Percentiles rank a stretch among this genome's conserved stretches.
phyloP scores from a whole-genome alignment of 108 stramenopile species.

The Aurantiochytrium sp. region DNA sequence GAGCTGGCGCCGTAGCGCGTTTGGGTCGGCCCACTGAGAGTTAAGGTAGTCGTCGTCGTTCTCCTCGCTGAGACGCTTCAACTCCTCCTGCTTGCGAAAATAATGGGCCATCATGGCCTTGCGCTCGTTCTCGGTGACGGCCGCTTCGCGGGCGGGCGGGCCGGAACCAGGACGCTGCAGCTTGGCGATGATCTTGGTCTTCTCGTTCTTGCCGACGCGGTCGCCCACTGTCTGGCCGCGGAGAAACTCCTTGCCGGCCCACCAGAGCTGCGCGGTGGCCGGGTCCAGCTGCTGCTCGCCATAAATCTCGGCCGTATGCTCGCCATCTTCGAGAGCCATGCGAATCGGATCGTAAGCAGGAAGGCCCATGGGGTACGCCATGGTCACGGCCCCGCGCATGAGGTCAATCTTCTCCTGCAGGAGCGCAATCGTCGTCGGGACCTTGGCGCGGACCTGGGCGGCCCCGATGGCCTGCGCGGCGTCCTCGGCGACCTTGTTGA shows the following conservation, averaged over 20 bases:
- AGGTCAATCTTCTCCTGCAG: conserved; percentile 67
- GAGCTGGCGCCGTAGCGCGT: conserved; percentile 59
- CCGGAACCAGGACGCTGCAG: conserved; percentile 66
- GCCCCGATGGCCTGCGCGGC: neutral
- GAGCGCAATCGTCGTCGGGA: conserved; percentile 42
- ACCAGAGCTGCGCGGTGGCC: conserved; percentile 68
- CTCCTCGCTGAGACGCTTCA: conserved; percentile 46
- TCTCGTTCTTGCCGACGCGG: conserved; percentile 76
- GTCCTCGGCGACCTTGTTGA: neutral
- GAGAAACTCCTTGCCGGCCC: conserved; percentile 71
- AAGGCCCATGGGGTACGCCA: conserved; percentile 75
- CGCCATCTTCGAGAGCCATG: conserved; percentile 56
- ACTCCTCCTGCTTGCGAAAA: conserved; percentile 81
- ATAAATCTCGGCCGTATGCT: conserved; percentile 39
- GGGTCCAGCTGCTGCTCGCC: conserved; percentile 60
- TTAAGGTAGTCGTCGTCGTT: conserved; percentile 80
- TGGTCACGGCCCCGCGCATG: conserved; percentile 70
- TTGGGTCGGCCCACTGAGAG: conserved; percentile 75
- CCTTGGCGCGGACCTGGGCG: neutral
- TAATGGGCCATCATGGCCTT: conserved; percentile 87
- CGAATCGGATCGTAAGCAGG: conserved; percentile 69
- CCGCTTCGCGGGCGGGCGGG: conserved; percentile 73
- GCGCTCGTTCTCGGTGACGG: conserved; percentile 75
- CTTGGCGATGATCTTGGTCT: conserved; percentile 75
- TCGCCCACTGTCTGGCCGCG: conserved; percentile 47